Evolutionary conservation across 345 rosid species (phyloP).

Genomic region (Populus euphratica): DNA sequence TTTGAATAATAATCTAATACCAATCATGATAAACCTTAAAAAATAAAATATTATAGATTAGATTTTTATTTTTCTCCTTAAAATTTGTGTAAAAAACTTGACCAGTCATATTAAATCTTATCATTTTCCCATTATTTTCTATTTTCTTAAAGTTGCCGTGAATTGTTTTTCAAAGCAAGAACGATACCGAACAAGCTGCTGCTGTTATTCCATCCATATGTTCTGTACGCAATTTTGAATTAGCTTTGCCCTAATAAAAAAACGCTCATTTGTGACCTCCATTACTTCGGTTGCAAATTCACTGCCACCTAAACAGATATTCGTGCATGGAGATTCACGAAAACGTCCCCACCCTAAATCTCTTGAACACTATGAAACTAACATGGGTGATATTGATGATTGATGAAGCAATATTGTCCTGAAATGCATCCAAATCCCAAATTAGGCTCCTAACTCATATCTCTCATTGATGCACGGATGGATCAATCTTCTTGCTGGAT

Average conservation of each 20-base stretch:
- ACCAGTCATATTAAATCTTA: too few relatives aligned
- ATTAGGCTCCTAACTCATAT: not conserved
- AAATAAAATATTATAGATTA: too few relatives aligned
- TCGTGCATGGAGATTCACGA: not conserved
- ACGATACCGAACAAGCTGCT: too few relatives aligned
- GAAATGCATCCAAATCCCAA: not conserved
- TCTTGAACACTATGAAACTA: not conserved
- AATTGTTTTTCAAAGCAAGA: too few relatives aligned
- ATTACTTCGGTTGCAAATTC: too few relatives aligned
- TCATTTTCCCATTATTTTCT: too few relatives aligned
- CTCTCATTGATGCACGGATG: not conserved
- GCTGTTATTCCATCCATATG: not conserved
- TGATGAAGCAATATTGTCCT: not conserved
- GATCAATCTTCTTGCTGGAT: too few relatives aligned
- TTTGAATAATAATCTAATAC: too few relatives aligned
- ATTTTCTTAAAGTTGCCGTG: too few relatives aligned
- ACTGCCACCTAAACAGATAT: not conserved
- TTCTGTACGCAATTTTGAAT: not conserved
- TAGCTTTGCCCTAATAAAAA: not conserved
- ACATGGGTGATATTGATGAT: not conserved
- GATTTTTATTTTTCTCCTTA: too few relatives aligned
- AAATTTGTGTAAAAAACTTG: too few relatives aligned
- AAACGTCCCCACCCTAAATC: not conserved
- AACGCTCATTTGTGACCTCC: not conserved
- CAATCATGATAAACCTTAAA: too few relatives aligned